A percentile compares a stretch with the other conserved stretches of the same genome.
Evolutionary conservation across 441 rosid species (phyloP).

Genomic region (Gossypium schwendimanii): DNA sequence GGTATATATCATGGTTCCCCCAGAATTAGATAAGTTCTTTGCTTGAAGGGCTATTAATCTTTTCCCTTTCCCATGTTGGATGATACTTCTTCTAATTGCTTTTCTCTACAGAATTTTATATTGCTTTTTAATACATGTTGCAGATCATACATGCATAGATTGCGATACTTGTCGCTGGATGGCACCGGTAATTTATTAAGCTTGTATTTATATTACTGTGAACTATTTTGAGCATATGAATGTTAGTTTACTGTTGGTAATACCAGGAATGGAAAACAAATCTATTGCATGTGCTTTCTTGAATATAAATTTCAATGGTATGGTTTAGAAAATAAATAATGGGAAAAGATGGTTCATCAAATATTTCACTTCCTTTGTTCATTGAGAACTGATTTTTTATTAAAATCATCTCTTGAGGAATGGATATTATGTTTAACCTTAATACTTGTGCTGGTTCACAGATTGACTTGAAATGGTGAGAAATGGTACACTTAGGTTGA

Average conservation of each 20-base stretch:
- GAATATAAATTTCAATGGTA: neutral
- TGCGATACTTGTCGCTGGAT: slow-evolving; percentile 78
- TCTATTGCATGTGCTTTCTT: neutral
- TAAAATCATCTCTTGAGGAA: no score
- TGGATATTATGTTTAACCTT: no score
- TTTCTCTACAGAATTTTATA: neutral
- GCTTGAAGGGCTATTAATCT: neutral
- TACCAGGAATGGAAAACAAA: neutral
- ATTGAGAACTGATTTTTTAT: no score
- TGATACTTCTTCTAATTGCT: neutral
- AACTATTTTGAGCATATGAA: neutral
- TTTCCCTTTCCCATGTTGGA: no score
- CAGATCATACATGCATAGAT: slow-evolving; percentile 58
- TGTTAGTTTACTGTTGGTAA: neutral
- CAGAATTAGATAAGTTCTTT: neutral
- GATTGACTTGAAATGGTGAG: neutral
- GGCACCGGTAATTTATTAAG: slow-evolving; percentile 47
- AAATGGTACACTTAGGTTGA: neutral
- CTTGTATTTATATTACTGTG: neutral
- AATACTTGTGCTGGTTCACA: neutral
- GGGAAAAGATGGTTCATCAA: neutral
- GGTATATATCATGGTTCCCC: slow-evolving; percentile 19
- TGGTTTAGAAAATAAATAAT: neutral
- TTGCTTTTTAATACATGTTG: slow-evolving; percentile 15
- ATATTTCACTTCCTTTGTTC: neutral